Evolutionary conservation across 2,329 filamentous ascomycete genomes (phyloP), one percentile per base, ranked within the genome.

Genomic region (Cladosporium halotolerans): DNA sequence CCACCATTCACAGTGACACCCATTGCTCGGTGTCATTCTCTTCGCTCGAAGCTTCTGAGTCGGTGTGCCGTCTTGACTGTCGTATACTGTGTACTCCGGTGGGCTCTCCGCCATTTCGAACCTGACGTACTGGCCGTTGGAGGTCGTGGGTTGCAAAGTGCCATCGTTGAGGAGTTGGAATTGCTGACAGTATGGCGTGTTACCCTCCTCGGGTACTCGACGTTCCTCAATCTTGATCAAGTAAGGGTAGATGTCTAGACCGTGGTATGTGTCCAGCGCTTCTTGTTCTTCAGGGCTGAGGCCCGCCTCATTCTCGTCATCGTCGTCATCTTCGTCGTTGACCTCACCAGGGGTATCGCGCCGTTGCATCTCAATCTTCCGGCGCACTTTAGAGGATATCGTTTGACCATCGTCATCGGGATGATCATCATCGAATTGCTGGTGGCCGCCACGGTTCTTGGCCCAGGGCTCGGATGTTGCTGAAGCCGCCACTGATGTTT

Each of bases 141-240:
- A 13, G n/a, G n/a, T 39, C 13, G 36, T 39, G 9, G 48, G 40
- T 13, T 16, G 13, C 32, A 51, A 31, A 16, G 34, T 38, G 16
- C 78, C 77, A 57, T 82, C 72, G 45, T 77, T 68, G 52, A 81
- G 69, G 10, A 86, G 73, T 57, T 79, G 72, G 76, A 85, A 84
- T 63, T 84, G 79, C 61, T 85, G 76, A 62, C 84, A 87, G 65
- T 84, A 86, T 1, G 83, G 79, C 47, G 73, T 62, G 8, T 72
- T 65, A 5, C 72, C 69, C 41, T 73, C 69, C 11, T 57, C 54
- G 7, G 73, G 68, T 14, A 79, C 64, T 19, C 84, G 78, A 48
- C 82, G 79, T 67, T 87, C 83, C 65, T 84, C 80, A 43, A 87
- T 75, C 67, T 86, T 86, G 61, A 86, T 74, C 23, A 80, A 73